Base-by-base conservation (phyloP, 2,329 filamentous ascomycete genomes). In the Botrytis cinerea region DNA sequence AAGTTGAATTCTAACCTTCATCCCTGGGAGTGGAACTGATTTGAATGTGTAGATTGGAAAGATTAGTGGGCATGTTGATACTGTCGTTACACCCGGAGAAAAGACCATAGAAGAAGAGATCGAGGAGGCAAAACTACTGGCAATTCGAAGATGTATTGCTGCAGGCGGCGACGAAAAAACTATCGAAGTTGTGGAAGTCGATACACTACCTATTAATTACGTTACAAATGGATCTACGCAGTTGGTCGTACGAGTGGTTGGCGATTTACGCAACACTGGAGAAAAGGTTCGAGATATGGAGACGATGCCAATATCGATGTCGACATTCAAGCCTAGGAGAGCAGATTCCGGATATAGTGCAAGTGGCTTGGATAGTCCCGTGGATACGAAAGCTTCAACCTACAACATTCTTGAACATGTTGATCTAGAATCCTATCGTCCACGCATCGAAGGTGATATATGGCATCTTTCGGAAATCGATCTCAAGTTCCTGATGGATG, bases 391-490 rank as follows among this genome's bases (percentile, higher is more conserved):
- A 73, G 78, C 74, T 6, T 78, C 75, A 25, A 77, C 77, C 2
- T 78, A 80, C 71, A 76, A 80, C 1, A 69, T 78, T 46, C 28
- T 57, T 32, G 74, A 78, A 54, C 73, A 77, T 32, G 43, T 78
- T 18, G 75, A 80, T 69, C 66, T 80, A 14, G 61, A 73, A 59
- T 70, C 72, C n/a, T 80, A 80, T 71, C 83, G 80, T 5, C 89
- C 89, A 1, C 83, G 83, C 0, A 84, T 88, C 1, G 81, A 81
- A 54, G 82, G 84, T n/a, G 84, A 87, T 16, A 79, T 85, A 25
- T 91, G 89, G 89, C 85, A 85, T 73, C 80, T 91, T 57, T 87
- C 83, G 18, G 87, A 90, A 77, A 87, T 86, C 0, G 89, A 91
- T 78, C 81, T 90, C 6, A 80, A 82, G 45, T 90, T 86, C 82